Percentiles rank a stretch among this genome's conserved stretches.
Conservation (phyloP, 306 rosid genomes). For the Inga oerstediana region DNA sequence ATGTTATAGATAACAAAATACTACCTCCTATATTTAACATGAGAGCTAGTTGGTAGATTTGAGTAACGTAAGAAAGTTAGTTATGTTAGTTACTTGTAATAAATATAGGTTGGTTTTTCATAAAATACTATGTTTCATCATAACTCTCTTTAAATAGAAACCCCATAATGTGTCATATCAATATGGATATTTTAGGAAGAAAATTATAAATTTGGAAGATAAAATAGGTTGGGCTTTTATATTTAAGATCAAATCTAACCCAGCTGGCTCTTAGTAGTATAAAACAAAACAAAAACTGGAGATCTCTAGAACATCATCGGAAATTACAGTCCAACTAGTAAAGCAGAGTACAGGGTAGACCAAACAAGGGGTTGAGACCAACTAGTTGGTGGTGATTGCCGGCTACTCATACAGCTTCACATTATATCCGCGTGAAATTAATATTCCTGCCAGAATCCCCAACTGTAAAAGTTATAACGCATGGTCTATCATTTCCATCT, state of each 20-base stretch:
- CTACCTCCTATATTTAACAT: no score
- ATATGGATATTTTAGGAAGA: no score
- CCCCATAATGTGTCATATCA: no score
- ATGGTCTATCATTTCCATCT: neutral
- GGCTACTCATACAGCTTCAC: constrained; percentile 38
- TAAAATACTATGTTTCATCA: no score
- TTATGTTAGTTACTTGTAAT: no score
- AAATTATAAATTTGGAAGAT: no score
- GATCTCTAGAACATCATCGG: neutral
- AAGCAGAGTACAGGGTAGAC: neutral
- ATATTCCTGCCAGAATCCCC: constrained; percentile 62
- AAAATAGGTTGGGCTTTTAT: no score
- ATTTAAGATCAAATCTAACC: no score
- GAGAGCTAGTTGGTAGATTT: no score
- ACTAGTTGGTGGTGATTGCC: constrained; percentile 25
- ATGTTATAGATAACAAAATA: neutral
- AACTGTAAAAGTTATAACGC: constrained; percentile 42
- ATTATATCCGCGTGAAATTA: constrained; percentile 86
- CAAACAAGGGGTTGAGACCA: constrained; percentile 12
- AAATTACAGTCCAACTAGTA: constrained; percentile 21
- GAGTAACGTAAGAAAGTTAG: no score
- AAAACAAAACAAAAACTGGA: neutral
- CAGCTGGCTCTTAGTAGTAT: neutral
- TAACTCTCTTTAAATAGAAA: no score
- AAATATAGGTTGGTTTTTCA: no score